phyloP scores from a whole-genome alignment of 2,329 filamentous ascomycete species.

The Calonectria leucothoes region DNA sequence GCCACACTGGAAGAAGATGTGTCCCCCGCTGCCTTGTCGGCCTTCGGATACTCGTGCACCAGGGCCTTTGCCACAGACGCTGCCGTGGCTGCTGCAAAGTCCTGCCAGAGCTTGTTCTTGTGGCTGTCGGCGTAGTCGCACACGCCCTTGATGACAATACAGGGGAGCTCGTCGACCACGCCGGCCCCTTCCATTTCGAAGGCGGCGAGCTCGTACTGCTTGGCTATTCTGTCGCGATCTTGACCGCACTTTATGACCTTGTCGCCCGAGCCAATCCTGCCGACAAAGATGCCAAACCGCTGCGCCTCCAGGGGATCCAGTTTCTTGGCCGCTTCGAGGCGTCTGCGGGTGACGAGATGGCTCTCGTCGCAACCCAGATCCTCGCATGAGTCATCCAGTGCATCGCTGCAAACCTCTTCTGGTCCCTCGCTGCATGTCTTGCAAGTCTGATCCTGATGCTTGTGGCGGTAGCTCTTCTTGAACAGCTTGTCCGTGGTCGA shows the following conservation, averaged over 20 bases:
- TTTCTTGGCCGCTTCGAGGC: not conserved
- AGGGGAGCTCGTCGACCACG: constrained; percentile 46
- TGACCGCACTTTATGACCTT: constrained; percentile 50
- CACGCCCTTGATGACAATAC: constrained; percentile 53
- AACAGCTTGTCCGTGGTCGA: constrained; percentile 41
- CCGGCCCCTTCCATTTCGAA: constrained; percentile 51
- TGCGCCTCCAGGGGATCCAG: not conserved
- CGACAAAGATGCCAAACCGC: constrained; percentile 45
- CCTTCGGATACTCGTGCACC: not conserved
- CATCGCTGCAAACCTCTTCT: not conserved
- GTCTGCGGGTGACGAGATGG: not conserved
- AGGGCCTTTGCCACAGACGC: constrained; percentile 57
- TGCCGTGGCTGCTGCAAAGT: constrained; percentile 52
- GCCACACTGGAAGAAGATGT: not conserved
- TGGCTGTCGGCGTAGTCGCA: constrained; percentile 47
- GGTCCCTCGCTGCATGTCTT: not conserved
- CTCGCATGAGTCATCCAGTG: not conserved
- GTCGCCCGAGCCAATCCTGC: constrained; percentile 51
- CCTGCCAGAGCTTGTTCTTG: constrained; percentile 47
- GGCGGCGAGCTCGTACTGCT: constrained; percentile 30
- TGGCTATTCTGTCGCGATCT: constrained; percentile 48
- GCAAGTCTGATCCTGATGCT: constrained; percentile 7
- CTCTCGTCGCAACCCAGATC: constrained; percentile 8
- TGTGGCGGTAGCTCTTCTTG: not conserved
- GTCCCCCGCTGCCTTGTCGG: not conserved